A percentile compares a stretch with the other conserved stretches of the same genome.
Conservation (phyloP, 139 green algal species). For the Diplosphaera chodatii region DNA sequence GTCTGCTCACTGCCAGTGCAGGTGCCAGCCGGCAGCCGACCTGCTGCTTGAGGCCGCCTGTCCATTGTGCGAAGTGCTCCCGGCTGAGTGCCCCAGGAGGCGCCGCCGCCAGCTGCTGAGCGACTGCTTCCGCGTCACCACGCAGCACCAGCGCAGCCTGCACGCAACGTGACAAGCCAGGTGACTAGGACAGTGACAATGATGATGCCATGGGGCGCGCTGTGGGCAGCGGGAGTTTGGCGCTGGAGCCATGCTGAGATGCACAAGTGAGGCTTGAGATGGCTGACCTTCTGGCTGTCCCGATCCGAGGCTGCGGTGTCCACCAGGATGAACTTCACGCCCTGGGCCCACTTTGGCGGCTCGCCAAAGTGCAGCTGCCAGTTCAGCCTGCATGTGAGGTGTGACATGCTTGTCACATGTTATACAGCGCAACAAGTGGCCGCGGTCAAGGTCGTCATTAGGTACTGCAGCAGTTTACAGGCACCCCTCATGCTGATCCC, state of each 20-base stretch:
- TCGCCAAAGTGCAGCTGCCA: conserved; percentile 82
- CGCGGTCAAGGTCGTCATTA: too few species aligned
- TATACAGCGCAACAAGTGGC: too few species aligned
- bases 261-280: too few species aligned
- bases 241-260: too few species aligned
- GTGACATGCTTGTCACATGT: too few species aligned
- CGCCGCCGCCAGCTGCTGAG: conserved; percentile 28
- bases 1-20: background rate
- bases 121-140: conserved; percentile 38
- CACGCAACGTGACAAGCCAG: too few species aligned
- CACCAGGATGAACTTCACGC: conserved; percentile 65
- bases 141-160: conserved; percentile 31
- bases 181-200: too few species aligned
- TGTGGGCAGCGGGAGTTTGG: too few species aligned
- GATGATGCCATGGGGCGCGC: too few species aligned
- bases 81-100: conserved; percentile 4
- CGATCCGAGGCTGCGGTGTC: conserved; percentile 34
- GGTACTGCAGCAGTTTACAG: too few species aligned
- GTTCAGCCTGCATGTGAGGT: conserved; percentile 66
- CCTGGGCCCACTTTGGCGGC: conserved; percentile 46
- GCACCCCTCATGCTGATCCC: background rate
- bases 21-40: too few species aligned
- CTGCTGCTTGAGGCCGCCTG: background rate
- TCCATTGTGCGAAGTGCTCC: background rate
- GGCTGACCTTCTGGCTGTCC: conserved; percentile 37